Evolutionary conservation across 169 alveolate species (phyloP).

Genomic region (Eimeria mitis): DNA sequence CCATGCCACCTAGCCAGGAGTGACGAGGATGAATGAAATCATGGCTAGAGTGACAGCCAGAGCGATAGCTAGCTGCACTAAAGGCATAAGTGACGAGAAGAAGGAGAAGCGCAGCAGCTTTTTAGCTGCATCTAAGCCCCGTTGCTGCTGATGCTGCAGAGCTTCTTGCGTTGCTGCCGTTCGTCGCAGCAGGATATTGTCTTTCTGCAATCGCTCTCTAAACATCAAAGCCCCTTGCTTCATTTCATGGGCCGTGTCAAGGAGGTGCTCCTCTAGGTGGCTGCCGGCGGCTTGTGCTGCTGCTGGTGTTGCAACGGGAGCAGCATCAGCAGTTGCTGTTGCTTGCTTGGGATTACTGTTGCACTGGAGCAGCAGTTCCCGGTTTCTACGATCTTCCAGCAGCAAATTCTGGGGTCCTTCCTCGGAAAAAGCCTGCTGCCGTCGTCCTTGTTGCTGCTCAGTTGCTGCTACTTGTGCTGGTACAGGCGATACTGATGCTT

Average conservation of each 20-base stretch:
- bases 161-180: slow-evolving; percentile 63
- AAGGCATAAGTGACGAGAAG: slow-evolving; percentile 36
- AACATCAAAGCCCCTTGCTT: slow-evolving; percentile 46
- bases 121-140: slow-evolving; percentile 43
- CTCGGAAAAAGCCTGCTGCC: not conserved
- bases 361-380: slow-evolving; percentile 21
- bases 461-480: slow-evolving; percentile 9
- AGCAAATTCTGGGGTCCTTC: not conserved
- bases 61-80: slow-evolving; percentile 34
- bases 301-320: slow-evolving; percentile 8
- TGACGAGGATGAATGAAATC: slow-evolving; percentile 10
- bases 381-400: not conserved
- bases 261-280: slow-evolving; percentile 22
- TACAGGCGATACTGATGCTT: not conserved
- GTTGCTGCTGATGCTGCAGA: slow-evolving; percentile 30
- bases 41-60: slow-evolving; percentile 23
- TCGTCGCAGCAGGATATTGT: slow-evolving; percentile 29
- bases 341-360: not conserved
- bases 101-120: slow-evolving; percentile 58
- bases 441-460: not conserved
- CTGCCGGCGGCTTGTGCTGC: not conserved
- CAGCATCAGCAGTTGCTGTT: not conserved
- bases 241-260: slow-evolving; percentile 39
- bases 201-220: slow-evolving; percentile 23
- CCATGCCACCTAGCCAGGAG: slow-evolving; percentile 33